Conservation (phyloP, 176 grass and related monocot species). For the Cymbopogon citratus region DNA sequence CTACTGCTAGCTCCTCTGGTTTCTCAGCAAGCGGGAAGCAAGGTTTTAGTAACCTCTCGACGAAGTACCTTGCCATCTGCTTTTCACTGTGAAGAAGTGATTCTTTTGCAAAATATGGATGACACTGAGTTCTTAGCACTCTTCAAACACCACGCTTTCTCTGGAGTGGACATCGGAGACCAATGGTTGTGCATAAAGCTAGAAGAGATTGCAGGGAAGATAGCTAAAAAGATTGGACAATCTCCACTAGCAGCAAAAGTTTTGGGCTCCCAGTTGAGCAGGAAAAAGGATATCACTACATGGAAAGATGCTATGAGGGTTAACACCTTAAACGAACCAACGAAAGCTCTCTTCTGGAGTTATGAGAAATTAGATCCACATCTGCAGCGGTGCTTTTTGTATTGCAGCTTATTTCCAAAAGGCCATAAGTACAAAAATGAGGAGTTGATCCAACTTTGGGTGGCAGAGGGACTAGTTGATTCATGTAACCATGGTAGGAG, state of each 20-base stretch:
- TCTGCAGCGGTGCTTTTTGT: not conserved
- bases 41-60: not conserved
- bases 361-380: too few species aligned
- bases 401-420: constrained; percentile 26
- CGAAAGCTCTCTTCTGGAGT: not conserved
- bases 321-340: not conserved
- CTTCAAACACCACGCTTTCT: not conserved
- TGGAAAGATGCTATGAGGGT: not conserved
- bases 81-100: not conserved
- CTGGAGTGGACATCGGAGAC: not conserved
- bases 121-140: not conserved
- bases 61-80: not conserved
- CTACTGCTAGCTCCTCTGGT: not conserved
- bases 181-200: not conserved
- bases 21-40: not conserved
- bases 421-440: not conserved
- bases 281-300: accelerated
- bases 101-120: not conserved
- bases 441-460: not conserved
- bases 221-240: not conserved
- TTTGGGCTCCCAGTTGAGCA: constrained; percentile 7
- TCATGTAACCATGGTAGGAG: not conserved
- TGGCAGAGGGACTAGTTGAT: not conserved
- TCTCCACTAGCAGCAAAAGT: constrained; percentile 23
- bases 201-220: not conserved